Percentiles rank a stretch among this genome's conserved stretches.
Conservation (phyloP, 2,329 filamentous ascomycete species). For the Rhinocladiella similis region DNA sequence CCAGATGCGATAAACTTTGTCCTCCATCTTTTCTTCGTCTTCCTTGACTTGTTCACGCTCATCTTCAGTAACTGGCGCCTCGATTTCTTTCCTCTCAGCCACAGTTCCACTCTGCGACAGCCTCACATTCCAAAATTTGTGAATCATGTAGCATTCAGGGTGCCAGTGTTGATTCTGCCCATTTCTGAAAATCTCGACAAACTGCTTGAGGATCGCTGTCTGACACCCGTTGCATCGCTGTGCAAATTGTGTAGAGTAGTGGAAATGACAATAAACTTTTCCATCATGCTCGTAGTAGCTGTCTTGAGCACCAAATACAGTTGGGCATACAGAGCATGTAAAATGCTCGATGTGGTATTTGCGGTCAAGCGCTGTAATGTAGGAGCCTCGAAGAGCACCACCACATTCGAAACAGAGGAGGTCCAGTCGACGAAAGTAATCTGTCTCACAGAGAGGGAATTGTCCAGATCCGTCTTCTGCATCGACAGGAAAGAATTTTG, state of each 20-base stretch:
- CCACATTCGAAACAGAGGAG: constrained; percentile 90
- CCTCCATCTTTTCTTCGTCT: constrained; percentile 92
- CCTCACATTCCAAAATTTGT: constrained; percentile 99
- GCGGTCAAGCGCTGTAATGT: constrained; percentile 94
- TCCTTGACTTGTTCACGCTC: constrained; percentile 74
- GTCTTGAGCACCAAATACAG: constrained; percentile 96
- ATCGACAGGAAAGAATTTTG: constrained; percentile 97
- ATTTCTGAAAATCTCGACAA: constrained; percentile 97
- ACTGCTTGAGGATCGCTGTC: constrained; percentile 96
- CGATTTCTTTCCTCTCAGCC: constrained; percentile 45
- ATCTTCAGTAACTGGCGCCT: constrained; percentile 62
- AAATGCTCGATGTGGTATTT: constrained; percentile 99
- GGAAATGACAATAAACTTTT: constrained; percentile 96
- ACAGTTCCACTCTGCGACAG: constrained; percentile 64
- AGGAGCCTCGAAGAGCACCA: constrained; percentile 89
- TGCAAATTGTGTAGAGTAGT: constrained; percentile 96
- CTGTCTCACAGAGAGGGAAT: constrained; percentile 95
- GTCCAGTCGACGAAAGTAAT: constrained; percentile 92
- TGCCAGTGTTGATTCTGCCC: constrained; percentile 99
- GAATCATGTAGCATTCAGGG: constrained; percentile 99
- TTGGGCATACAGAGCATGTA: constrained; percentile 94
- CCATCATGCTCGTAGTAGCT: constrained; percentile 98
- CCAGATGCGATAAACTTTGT: constrained; percentile 98
- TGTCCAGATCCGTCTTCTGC: constrained; percentile 79
- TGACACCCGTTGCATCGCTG: constrained; percentile 96